Evolutionary conservation across 2,329 filamentous ascomycete genomes (phyloP), one percentile per base, ranked within the genome.

Genomic region (Coniochaeta sp.): DNA sequence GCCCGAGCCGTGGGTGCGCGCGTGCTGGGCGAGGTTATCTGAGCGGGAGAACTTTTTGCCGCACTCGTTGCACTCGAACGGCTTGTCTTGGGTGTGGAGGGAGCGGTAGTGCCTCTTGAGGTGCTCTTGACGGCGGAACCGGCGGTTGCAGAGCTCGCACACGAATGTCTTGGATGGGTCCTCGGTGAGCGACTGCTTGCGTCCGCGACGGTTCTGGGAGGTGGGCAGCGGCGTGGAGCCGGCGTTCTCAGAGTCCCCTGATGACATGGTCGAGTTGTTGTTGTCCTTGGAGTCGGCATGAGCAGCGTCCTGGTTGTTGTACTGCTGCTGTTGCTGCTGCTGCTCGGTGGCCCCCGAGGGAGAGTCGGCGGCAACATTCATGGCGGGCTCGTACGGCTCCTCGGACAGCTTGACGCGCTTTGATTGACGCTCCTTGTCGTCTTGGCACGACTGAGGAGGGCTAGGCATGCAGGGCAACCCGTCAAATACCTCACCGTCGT

Each of bases 11-110:
- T 99, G 94, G 4, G 94, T 99, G 57, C 94, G 85, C 57, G 94
- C 86, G 68, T 99, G 94, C 73, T 99, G 94, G 22, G 91, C 89
- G 14, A 99, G 82, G 77, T 99, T 99, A 74, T 99, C 94, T 61
- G 89, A 95, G 63, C 94, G 87, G 18, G 92, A 97, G 75, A 97
- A 99, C 78, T 95, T 96, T 86, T 99, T 99, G 62, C 94, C 92
- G 65, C 94, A 99, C 74, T 99, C 92, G 59, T 85, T 82, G 78
- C 94, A 99, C 74, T 95, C 90, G 64, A 97, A 99, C 6, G 94
- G 94, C 84, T 97, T 99, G 68, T 97, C 94, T 66, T 95, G 87
- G 1, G 94, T 99, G 78, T 99, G 94, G 47, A 99, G 89, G 53
- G 94, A 97, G 61, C 94, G 86, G 78, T 96, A 96, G 77, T 99